Base-by-base conservation (phyloP, 129 eudicot genomes). In the Sambucus nigra region DNA sequence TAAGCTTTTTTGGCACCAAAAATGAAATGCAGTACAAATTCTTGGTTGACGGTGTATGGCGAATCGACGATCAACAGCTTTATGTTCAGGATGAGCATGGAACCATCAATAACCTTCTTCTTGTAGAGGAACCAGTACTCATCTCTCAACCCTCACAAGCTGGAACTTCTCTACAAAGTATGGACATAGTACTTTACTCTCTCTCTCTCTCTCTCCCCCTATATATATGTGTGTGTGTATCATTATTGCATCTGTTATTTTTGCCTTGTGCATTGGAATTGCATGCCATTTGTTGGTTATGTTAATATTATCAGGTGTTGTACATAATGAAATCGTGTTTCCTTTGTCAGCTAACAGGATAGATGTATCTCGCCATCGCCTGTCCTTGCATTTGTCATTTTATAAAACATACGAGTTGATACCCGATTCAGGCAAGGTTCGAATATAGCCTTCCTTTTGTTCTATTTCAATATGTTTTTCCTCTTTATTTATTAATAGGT, bases 11-110 rank as follows among this genome's bases (percentile, higher is more conserved):
- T 63, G 60, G 25, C 24, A 3, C 48, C 29, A 61, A 55, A 65
- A 49, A 29, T 44, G 45, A 27, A 59, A 33, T 76, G 68, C 73
- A 84, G 94, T 84, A 66, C 69, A 83, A 76, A 65, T 84, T 76
- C 76, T 61, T 84, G 54, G 88, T 84, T 41, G 94, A 84, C 57
- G 87, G 77, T 60, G 63, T 71, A 4, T 84, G 94, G 94, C 60
- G 78, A 58, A 49, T 79, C 4, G 87, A 83, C 59, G 76, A 76
- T 18, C 72, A 27, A 47, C 76, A 55, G 60, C 70, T 47, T 42
- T 73, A 58, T 73, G 47, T 48, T 42, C 59, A 65, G 59, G 94
- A 76, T 50, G 73, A 61, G 51, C 64, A 63, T 67, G 94, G 94
- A 55, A 60, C 58, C 6, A 53, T 73, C 14, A 73, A 74, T 66